Percentiles rank a stretch among this genome's conserved stretches.
phyloP scores from a whole-genome alignment of 2,329 filamentous ascomycete genomes.

The Fusarium nodosum region DNA sequence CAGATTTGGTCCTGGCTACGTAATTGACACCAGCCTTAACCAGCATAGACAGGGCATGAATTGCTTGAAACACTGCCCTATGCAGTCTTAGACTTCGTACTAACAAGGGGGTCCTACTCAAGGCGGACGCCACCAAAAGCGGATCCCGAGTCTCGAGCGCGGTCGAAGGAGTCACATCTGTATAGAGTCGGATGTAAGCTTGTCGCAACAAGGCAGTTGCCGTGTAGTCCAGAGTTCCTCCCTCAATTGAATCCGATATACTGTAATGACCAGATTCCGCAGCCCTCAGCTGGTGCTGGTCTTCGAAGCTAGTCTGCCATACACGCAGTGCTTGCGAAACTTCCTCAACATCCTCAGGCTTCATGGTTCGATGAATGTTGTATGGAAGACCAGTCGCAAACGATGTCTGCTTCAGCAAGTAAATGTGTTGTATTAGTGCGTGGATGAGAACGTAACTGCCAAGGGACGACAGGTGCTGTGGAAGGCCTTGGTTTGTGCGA shows the following conservation, averaged over 20 bases:
- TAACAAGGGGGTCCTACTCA: conserved; percentile 70
- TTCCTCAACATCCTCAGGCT: conserved; percentile 69
- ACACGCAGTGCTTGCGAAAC: conserved; percentile 67
- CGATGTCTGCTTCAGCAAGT: conserved; percentile 74
- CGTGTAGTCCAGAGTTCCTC: conserved; percentile 75
- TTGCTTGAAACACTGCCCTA: conserved; percentile 75
- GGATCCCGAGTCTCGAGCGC: conserved; percentile 76
- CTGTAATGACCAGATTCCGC: conserved; percentile 63
- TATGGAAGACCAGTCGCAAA: conserved; percentile 64
- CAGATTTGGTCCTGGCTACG: conserved; percentile 71
- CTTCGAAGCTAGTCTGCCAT: conserved; percentile 72
- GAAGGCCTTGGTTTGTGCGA: conserved; percentile 63
- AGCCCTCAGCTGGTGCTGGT: conserved; percentile 65
- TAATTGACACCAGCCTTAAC: conserved; percentile 74
- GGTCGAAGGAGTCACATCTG: conserved; percentile 73
- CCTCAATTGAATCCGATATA: conserved; percentile 64
- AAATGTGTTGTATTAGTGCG: conserved; percentile 79
- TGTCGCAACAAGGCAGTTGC: conserved; percentile 71
- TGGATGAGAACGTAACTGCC: conserved; percentile 81
- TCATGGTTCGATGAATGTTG: conserved; percentile 64
- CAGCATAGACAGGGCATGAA: conserved; percentile 76
- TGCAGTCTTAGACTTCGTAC: conserved; percentile 71
- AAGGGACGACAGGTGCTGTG: conserved; percentile 67
- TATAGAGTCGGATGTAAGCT: conserved; percentile 75
- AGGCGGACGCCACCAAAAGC: conserved; percentile 70